phyloP scores from a whole-genome alignment of 495 filamentous ascomycete species.

The Lasiosphaeriaceae sp. region DNA sequence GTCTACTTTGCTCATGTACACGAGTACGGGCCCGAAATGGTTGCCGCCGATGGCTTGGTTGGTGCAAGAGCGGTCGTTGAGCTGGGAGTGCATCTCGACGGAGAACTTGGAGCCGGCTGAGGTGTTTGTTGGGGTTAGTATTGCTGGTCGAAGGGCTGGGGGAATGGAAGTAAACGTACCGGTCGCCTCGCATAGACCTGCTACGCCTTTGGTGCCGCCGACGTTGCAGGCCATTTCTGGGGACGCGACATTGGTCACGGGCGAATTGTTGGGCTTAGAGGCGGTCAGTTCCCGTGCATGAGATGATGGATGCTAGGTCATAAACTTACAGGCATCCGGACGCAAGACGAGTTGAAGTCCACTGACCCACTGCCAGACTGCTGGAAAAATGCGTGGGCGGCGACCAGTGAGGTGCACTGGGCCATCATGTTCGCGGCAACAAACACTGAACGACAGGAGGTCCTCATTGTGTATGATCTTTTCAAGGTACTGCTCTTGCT shows the following conservation, averaged over 20 bases:
- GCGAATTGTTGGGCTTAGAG: conserved; percentile 39
- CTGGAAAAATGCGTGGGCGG: conserved; percentile 41
- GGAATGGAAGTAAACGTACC: conserved; percentile 25
- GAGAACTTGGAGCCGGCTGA: conserved; percentile 26
- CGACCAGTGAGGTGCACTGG: conserved; percentile 5
- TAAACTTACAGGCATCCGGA: conserved; percentile 26
- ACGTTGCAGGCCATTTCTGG: conserved; percentile 36
- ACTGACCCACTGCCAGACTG: conserved; percentile 19
- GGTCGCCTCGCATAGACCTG: conserved; percentile 23
- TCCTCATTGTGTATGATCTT: conserved; percentile 15
- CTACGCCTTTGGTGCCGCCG: conserved; percentile 32
- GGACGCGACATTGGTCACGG: conserved; percentile 35
- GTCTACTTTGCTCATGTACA: conserved; percentile 43
- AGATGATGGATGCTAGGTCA: conserved; percentile 35
- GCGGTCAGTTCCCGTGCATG: conserved; percentile 21
- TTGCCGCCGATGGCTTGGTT: conserved; percentile 19
- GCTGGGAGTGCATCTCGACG: conserved; percentile 29
- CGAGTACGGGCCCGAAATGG: conserved; percentile 31
- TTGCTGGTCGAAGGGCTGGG: conserved; percentile 29
- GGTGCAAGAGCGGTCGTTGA: conserved; percentile 13
- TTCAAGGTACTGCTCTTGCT: neutral
- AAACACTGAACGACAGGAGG: neutral
- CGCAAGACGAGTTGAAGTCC: conserved; percentile 19
- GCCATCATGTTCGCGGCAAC: conserved; percentile 13
- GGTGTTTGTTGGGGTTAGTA: conserved; percentile 29